Evolutionary conservation across 371 early-diverging fungal genomes (phyloP), one percentile per base, ranked within the genome.

Genomic region (Ordospora pajunii): DNA sequence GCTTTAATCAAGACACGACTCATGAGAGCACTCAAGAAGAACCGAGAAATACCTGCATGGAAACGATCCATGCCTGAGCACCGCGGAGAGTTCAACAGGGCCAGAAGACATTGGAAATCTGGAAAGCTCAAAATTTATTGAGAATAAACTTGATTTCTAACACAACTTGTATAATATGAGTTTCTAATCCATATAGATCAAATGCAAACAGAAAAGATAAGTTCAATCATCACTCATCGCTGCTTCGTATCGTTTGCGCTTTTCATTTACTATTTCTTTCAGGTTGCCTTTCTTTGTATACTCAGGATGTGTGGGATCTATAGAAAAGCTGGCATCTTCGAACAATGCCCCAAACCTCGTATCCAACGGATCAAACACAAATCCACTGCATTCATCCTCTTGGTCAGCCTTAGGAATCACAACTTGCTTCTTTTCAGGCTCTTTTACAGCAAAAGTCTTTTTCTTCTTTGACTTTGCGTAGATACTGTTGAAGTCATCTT

Each of bases 41-140:
- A 84, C 74, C 78, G 78, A 76, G 52, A 74, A 11, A 69, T 82
- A 12, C 84, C 84, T 19, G 73, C 78, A 52, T 84, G 82, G 82
- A 84, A 84, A 46, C 82, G 84, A 74, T 23, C 48, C 37, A 51
- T 82, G 21, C 78, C 76, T 52, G 82, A 73, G 71, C 69, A 74
- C 51, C 78, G 48, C 17, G 75, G 80, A 40, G 54, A 79, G 40
- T 80, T 76, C 52, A 84, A 84, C 58, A 53, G 50, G 25, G 78
- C 77, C 46, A 82, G 78, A 79, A 80, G 82, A 70, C 70, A 81
- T 64, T 84, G 79, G 78, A 80, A 77, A 76, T 48, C 78, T 9
- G 78, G 67, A 23, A 82, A 77, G 46, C 51, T 84, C 14, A 84
- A 84, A 64, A 76, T 79, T 43, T 76, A 79, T 67, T 79, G 76